These are phyloP conservation scores for Starmerella stigmatis DNA, from an alignment of 805 yeast genomes.

Conservation along the genomic window DNA sequence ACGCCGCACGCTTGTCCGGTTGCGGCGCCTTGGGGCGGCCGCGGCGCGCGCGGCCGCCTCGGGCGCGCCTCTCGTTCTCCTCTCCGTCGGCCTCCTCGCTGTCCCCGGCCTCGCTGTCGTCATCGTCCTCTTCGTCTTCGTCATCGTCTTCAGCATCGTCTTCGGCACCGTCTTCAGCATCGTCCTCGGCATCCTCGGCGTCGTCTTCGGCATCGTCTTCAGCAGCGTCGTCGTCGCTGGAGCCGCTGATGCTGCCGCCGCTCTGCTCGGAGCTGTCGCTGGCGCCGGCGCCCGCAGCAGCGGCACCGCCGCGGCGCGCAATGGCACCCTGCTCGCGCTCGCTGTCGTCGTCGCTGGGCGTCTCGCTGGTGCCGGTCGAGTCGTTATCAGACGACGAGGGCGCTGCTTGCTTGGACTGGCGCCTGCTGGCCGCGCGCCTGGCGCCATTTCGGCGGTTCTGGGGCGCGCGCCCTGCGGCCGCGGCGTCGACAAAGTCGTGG, in stretches of 20 bases:
- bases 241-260: no score
- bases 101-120: background rate
- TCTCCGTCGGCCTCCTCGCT: background rate
- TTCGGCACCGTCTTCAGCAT: background rate
- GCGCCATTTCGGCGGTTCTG: background rate
- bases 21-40: background rate
- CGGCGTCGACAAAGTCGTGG: background rate
- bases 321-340: background rate
- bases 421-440: background rate
- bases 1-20: conserved; percentile 10
- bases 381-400: no score
- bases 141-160: background rate
- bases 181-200: background rate
- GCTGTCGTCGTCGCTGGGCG: background rate
- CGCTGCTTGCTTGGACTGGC: background rate
- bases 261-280: background rate
- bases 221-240: background rate
- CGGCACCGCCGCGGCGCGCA: background rate
- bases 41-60: background rate
- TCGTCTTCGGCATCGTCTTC: background rate
- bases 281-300: background rate
- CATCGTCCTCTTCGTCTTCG: background rate
- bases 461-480: background rate
- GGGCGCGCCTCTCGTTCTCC: background rate
- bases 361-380: background rate